phyloP scores from a whole-genome alignment of 1,139 yeast species.

The Lodderomyces theae region DNA sequence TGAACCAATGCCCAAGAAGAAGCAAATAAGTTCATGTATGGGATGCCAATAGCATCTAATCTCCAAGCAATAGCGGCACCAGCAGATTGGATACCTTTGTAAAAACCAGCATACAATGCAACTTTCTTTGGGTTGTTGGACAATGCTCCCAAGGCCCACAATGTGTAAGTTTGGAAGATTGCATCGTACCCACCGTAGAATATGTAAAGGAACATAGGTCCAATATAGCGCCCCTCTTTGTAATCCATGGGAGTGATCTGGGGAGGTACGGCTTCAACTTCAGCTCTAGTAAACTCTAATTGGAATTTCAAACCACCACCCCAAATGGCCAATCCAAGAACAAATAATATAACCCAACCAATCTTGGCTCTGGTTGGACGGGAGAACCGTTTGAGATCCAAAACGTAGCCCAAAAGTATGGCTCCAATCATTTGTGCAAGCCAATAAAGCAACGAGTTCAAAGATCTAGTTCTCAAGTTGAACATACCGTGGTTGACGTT shows the following conservation, averaged over 20 bases:
- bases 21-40: constrained; percentile 48
- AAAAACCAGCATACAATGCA: constrained; percentile 60
- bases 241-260: constrained; percentile 38
- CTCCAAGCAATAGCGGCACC: constrained; percentile 65
- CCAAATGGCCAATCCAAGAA: constrained; percentile 51
- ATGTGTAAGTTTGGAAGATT: constrained; percentile 53
- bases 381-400: constrained; percentile 42
- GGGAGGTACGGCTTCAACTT: constrained; percentile 21
- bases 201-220: constrained; percentile 61
- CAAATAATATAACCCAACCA: constrained; percentile 44
- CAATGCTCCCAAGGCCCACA: constrained; percentile 58
- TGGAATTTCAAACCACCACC: constrained; percentile 62
- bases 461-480: constrained; percentile 57
- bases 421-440: constrained; percentile 60
- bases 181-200: constrained; percentile 61
- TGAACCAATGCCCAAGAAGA: constrained; percentile 57
- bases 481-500: constrained; percentile 56
- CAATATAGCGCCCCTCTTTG: constrained; percentile 45
- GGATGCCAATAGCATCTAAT: constrained; percentile 43
- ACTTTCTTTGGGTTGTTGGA: constrained; percentile 56
- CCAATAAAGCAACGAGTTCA: constrained; percentile 62
- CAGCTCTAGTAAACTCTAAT: constrained; percentile 41
- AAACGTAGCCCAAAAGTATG: constrained; percentile 41
- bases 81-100: constrained; percentile 62
- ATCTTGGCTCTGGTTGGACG: constrained; percentile 47